Evolutionary conservation across 129 eudicot species (phyloP), one percentile per base, ranked within the genome.

Genomic region (Ambrosia trifida): DNA sequence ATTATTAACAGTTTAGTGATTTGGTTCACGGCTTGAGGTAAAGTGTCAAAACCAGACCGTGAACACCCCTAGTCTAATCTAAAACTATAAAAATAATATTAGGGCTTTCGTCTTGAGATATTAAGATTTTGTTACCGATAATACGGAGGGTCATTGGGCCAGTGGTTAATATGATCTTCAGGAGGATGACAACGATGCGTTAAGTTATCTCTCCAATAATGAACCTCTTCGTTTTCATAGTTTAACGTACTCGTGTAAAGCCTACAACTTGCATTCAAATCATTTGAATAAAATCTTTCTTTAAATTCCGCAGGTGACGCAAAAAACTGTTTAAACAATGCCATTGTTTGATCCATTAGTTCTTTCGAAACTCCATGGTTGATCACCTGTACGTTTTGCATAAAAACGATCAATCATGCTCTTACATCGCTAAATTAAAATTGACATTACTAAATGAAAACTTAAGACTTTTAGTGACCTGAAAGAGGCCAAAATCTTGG

Each of bases 181-280:
- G 86, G 44, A 41, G 97, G 97, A 75, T 80, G 80, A 63, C 97
- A 88, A 13, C 70, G 77, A 43, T 88, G 96, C 1, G 88, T 82
- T 3, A 91, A 78, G 64, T 82, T 85, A 60, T 91, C 97, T 67
- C 97, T 81, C 97, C 97, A 91, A 56, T 72, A 91, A 70, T 91
- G 97, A 70, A 82, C 67, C 65, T 81, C 79, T 76, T 91, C 97
- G 11, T 66, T 72, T 35, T 74, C 84, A 38, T 88, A 91, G 74
- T 84, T 82, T 50, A 83, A 32, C 12, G 84, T 83, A 77, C 94
- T 88, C 16, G 96, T 72, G 56, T 82, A 88, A 3, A 88, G 71
- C 81, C 86, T 75, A 73, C 89, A 88, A 43, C 60, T 71, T 38
- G 64, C 63, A 43, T 66, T 85, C 7, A 66, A 68, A 35, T 91